These are phyloP conservation scores for Aspergillus neoniger DNA, from an alignment of 2,329 filamentous ascomycete species.

Conservation along the genomic window DNA sequence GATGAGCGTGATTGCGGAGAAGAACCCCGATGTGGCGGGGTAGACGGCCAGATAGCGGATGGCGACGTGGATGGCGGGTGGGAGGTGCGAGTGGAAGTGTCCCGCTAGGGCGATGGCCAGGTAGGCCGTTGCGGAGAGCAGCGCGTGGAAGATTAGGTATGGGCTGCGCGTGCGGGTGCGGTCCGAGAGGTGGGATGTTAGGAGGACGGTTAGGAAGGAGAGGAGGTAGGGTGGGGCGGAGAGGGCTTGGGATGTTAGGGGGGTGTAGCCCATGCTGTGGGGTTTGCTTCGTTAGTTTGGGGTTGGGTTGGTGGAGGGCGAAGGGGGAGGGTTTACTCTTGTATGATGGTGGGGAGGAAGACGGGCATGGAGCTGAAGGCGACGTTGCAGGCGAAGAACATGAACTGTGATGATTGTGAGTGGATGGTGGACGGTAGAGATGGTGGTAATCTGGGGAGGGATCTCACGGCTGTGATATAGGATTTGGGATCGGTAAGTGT, in stretches of 20 bases:
- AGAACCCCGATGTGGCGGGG: constrained; percentile 78
- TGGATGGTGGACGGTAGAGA: neutral
- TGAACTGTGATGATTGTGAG: constrained; percentile 46
- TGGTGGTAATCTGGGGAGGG: too few species aligned
- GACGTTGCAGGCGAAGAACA: constrained; percentile 87
- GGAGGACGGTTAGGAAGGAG: constrained; percentile 70
- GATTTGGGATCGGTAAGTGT: constrained; percentile 67
- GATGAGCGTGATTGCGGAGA: constrained; percentile 78
- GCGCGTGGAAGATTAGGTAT: constrained; percentile 69
- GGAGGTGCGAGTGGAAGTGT: constrained; percentile 43
- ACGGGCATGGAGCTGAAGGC: constrained; percentile 86
- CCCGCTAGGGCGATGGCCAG: constrained; percentile 62
- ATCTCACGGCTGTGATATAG: constrained; percentile 67
- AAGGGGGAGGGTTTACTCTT: constrained; percentile 45
- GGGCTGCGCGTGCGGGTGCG: constrained; percentile 61
- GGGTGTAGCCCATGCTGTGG: constrained; percentile 67
- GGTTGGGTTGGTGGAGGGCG: neutral
- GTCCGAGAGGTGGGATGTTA: constrained; percentile 74
- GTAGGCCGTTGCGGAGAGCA: constrained; percentile 66
- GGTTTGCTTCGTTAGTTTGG: neutral
- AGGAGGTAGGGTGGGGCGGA: constrained; percentile 79
- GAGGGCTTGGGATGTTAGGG: constrained; percentile 71
- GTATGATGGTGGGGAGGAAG: constrained; percentile 79
- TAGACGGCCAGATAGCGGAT: constrained; percentile 73
- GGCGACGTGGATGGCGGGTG: constrained; percentile 35